Evolutionary conservation across 108 stramenopile species (phyloP).

Genomic region (Fragilariopsis cylindrus): DNA sequence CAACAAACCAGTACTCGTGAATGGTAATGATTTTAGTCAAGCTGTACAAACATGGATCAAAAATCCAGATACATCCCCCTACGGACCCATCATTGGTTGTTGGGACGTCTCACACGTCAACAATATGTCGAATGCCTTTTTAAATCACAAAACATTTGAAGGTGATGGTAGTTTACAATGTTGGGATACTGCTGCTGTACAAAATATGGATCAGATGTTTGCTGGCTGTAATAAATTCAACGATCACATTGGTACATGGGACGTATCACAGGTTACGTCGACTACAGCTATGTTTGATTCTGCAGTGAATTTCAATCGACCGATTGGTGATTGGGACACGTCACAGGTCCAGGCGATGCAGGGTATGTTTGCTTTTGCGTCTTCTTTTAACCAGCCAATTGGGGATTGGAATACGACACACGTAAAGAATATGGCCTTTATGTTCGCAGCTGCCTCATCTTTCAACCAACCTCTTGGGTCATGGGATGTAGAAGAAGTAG

Average conservation of each 20-base stretch:
- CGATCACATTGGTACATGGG: constrained; percentile 22
- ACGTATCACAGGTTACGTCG: not conserved
- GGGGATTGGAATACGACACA: constrained; percentile 25
- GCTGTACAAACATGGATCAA: not conserved
- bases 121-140: not conserved
- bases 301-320: constrained; percentile 13
- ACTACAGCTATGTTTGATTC: constrained; percentile 20
- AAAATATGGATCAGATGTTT: constrained; percentile 26
- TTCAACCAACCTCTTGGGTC: constrained; percentile 35
- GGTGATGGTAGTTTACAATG: not conserved
- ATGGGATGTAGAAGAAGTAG: constrained; percentile 34
- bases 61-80: not conserved
- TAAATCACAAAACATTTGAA: not conserved
- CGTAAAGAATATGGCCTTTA: constrained; percentile 25
- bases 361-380: constrained; percentile 22
- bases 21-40: not conserved
- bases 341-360: constrained; percentile 8
- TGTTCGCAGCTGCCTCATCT: constrained; percentile 32
- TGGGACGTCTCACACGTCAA: not conserved
- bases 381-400: constrained; percentile 19
- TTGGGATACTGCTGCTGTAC: constrained; percentile 28
- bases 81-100: not conserved
- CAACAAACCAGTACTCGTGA: not conserved
- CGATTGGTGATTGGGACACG: constrained; percentile 21
- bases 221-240: constrained; percentile 28